phyloP scores from a whole-genome alignment of 2,329 filamentous ascomycete species.

The Paraphaeosphaeria sporulosa region DNA sequence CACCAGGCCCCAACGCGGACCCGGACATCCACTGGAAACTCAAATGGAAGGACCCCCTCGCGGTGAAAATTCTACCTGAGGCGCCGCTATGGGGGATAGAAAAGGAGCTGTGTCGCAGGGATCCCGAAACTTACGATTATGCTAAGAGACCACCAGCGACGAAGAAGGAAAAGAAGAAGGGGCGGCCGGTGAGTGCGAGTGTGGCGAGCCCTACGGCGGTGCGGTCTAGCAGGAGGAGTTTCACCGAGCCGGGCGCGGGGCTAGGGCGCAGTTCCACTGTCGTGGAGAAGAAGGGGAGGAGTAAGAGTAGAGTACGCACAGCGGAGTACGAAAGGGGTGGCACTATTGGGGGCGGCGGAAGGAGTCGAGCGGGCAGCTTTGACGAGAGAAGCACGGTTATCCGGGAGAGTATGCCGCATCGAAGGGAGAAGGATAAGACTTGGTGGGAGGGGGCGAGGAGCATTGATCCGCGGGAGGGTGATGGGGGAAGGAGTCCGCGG shows the following conservation, averaged over 20 bases:
- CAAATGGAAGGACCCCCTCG: conserved; percentile 45
- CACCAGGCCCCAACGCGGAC: conserved; percentile 35
- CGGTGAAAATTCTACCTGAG: conserved; percentile 52
- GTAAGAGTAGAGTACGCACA: not conserved
- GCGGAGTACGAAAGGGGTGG: conserved; percentile 18
- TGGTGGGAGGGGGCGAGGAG: conserved; percentile 42
- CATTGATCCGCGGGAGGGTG: conserved; percentile 23
- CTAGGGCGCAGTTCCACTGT: conserved; percentile 18
- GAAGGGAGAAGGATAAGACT: conserved; percentile 40
- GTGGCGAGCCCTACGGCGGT: conserved; percentile 15
- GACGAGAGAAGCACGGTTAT: conserved; percentile 42
- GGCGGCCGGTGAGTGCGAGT: conserved; percentile 22
- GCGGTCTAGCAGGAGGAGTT: conserved; percentile 22
- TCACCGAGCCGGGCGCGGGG: conserved; percentile 23
- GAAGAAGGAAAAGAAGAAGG: conserved; percentile 23
- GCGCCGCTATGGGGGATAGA: conserved; percentile 56
- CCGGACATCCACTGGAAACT: conserved; percentile 55
- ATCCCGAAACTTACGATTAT: conserved; percentile 53
- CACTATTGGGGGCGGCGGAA: not conserved
- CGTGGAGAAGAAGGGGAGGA: conserved; percentile 22
- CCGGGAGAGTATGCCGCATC: conserved; percentile 44
- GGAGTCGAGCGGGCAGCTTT: conserved; percentile 24
- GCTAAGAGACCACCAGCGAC: conserved; percentile 47
- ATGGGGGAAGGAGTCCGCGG: conserved; percentile 25
- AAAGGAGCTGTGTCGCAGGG: conserved; percentile 51